Evolutionary conservation across 768 basidiomycete species (phyloP).

Genomic region (Strobilomyces echinocephalus): DNA sequence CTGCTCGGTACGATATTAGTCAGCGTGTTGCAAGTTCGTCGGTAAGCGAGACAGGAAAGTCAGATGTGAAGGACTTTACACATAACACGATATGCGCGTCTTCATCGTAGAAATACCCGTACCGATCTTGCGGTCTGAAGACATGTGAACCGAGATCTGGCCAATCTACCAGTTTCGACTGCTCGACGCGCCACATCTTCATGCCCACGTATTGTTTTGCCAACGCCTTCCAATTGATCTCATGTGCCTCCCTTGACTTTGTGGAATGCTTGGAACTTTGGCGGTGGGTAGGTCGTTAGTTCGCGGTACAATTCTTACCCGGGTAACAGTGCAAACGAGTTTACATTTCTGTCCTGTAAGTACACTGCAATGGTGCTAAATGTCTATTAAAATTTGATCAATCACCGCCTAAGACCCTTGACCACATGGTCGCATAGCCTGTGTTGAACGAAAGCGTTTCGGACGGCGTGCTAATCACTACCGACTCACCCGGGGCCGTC

Average conservation of each 20-base stretch:
- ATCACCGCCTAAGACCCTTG: no score
- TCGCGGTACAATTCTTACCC: no score
- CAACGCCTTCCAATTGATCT: slow-evolving; percentile 38
- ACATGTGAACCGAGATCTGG: slow-evolving; percentile 6
- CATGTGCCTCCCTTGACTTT: slow-evolving; percentile 45
- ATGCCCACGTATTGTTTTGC: slow-evolving; percentile 38
- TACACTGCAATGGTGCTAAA: no score
- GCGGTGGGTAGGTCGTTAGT: background rate
- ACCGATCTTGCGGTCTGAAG: slow-evolving; percentile 27
- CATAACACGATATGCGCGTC: slow-evolving; percentile 64
- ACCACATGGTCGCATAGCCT: no score
- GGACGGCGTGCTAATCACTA: no score
- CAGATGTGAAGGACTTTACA: slow-evolving; percentile 31
- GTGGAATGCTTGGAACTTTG: slow-evolving; percentile 44
- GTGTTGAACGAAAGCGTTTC: no score
- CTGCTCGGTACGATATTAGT: no score
- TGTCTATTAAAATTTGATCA: no score
- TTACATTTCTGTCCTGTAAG: no score
- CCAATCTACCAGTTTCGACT: slow-evolving; percentile 42
- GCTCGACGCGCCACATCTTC: slow-evolving; percentile 58
- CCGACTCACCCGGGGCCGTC: no score
- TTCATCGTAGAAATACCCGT: slow-evolving; percentile 58
- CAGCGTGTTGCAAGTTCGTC: background rate
- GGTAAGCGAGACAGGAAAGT: background rate
- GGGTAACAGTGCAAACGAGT: no score